Conservation (phyloP, 306 rosid genomes). For the Mucuna pruriens region DNA sequence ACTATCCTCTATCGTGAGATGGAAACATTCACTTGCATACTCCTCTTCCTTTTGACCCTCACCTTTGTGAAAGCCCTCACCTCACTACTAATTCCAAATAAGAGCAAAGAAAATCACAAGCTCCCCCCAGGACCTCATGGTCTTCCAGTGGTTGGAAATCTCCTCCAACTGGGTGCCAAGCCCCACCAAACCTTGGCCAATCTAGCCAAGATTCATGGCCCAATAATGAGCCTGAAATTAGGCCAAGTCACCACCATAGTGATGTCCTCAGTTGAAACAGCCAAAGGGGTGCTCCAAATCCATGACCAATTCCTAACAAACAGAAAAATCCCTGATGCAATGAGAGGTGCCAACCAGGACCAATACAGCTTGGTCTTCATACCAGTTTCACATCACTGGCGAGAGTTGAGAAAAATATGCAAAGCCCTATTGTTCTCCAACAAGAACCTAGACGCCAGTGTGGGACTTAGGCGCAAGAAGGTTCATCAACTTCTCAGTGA, state of each 20-base stretch:
- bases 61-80: conserved; percentile 19
- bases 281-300: conserved; percentile 50
- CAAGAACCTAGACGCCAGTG: conserved; percentile 44
- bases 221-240: conserved; percentile 54
- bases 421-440: conserved; percentile 39
- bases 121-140: conserved; percentile 67
- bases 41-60: conserved; percentile 20
- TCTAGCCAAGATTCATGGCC: conserved; percentile 51
- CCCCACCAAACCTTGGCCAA: conserved; percentile 58
- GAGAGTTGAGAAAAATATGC: conserved; percentile 50
- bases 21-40: conserved; percentile 19
- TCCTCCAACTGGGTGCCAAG: conserved; percentile 55
- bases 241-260: conserved; percentile 59
- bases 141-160: conserved; percentile 58
- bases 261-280: conserved; percentile 47
- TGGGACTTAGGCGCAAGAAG: conserved; percentile 23
- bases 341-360: conserved; percentile 40
- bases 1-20: neutral
- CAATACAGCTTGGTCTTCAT: conserved; percentile 42
- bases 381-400: conserved; percentile 48
- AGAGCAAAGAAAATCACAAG: neutral
- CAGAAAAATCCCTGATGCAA: conserved; percentile 43
- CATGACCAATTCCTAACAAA: conserved; percentile 52
- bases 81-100: neutral
- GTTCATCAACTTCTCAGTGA: conserved; percentile 35